Conservation (phyloP, 805 yeast genomes). For the Kluyveromyces dobzhanskii region DNA sequence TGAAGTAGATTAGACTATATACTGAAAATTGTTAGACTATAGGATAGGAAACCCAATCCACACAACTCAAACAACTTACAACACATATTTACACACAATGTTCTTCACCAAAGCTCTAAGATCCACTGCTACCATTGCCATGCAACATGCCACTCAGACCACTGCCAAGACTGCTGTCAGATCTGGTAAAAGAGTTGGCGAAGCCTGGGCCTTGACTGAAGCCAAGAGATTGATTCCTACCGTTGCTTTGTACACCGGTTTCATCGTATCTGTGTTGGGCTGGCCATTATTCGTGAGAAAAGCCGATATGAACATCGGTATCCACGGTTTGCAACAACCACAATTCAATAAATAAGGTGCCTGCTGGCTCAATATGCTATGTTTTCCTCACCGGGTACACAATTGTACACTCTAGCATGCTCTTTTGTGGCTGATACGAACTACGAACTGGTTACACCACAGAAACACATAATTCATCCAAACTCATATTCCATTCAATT, state of each 20-base stretch:
- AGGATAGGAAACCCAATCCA: too few species aligned
- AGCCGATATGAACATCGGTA: conserved; percentile 1
- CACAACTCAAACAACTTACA: too few species aligned
- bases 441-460: too few species aligned
- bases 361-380: too few species aligned
- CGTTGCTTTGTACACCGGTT: conserved; percentile 13
- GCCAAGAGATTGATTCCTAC: conserved; percentile 19
- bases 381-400: too few species aligned
- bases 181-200: conserved; percentile 14
- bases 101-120: conserved; percentile 16
- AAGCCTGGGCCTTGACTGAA: conserved; percentile 18
- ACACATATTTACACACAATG: conserved; percentile 9
- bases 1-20: too few species aligned
- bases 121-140: conserved; percentile 11
- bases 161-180: conserved; percentile 5
- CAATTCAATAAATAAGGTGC: too few species aligned
- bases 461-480: too few species aligned
- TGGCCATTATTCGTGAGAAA: conserved; percentile 21
- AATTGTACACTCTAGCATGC: too few species aligned
- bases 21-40: too few species aligned
- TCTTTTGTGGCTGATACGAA: too few species aligned
- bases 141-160: conserved; percentile 9
- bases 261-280: conserved; percentile 13
- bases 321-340: neutral
- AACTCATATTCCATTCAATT: too few species aligned